Conservation (phyloP, 2,329 filamentous ascomycete species). For the Pseudogymnoascus sp. region DNA sequence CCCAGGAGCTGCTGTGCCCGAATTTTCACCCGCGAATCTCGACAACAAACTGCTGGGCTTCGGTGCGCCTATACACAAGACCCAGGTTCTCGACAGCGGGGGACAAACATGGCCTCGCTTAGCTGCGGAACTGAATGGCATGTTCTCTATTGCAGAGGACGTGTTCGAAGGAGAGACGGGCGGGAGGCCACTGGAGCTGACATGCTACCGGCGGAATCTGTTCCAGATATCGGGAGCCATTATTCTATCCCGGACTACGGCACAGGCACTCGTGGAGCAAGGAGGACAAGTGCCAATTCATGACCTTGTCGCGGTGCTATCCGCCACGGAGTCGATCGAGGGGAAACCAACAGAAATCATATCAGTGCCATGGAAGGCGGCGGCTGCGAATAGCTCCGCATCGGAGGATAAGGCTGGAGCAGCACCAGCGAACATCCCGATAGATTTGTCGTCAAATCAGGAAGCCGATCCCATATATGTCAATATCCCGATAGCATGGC, state of each 20-base stretch:
- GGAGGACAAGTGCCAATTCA: slow-evolving; percentile 69
- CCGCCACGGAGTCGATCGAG: slow-evolving; percentile 85
- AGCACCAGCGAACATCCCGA: slow-evolving; percentile 44
- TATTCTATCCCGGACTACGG: slow-evolving; percentile 62
- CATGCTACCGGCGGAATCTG: slow-evolving; percentile 88
- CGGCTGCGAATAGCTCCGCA: slow-evolving; percentile 13
- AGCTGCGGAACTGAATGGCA: slow-evolving; percentile 71
- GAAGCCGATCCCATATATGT: slow-evolving; percentile 72
- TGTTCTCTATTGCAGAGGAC: slow-evolving; percentile 82
- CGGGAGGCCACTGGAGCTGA: slow-evolving; percentile 67
- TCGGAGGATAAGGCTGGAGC: slow-evolving; percentile 34
- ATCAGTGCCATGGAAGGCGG: slow-evolving; percentile 86
- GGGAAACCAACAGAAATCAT: slow-evolving; percentile 90
- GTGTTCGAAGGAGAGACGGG: slow-evolving; percentile 50
- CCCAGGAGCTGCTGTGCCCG: slow-evolving; percentile 17
- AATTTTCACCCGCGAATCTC: slow-evolving; percentile 37
- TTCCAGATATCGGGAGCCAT: slow-evolving; percentile 92
- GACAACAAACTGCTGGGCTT: slow-evolving; percentile 70
- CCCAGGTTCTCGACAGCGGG: slow-evolving; percentile 56
- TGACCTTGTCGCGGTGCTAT: slow-evolving; percentile 72
- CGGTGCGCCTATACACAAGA: slow-evolving; percentile 52
- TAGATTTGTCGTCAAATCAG: slow-evolving; percentile 50
- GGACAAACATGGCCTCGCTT: slow-evolving; percentile 58
- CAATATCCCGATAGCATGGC: slow-evolving; percentile 83
- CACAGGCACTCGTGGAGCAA: slow-evolving; percentile 68